Evolutionary conservation across 176 grass and related monocot species (phyloP).

Genomic region (Bonia amplexicaulis): DNA sequence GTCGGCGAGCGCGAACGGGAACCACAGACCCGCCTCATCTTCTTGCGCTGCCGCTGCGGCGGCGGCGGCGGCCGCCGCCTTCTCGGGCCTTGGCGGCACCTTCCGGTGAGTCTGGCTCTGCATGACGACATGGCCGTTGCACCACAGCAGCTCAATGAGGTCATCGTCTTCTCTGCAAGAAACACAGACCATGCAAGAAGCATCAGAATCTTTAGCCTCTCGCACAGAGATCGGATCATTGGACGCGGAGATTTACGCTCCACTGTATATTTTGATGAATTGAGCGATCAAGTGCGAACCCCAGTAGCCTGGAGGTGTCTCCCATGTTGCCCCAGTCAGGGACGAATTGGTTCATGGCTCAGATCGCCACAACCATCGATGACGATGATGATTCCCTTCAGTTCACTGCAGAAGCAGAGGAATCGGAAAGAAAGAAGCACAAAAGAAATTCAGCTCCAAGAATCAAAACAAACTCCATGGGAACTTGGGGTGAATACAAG

Average conservation of each 20-base stretch:
- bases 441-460: background rate
- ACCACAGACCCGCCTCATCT: conserved; percentile 54
- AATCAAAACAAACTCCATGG: background rate
- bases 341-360: conserved; percentile 66
- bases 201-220: background rate
- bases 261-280: background rate
- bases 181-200: background rate
- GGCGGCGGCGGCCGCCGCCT: background rate
- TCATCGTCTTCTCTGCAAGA: conserved; percentile 56
- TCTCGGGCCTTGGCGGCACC: conserved; percentile 37
- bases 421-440: background rate
- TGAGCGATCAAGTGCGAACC: conserved; percentile 22
- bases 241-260: background rate
- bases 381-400: background rate
- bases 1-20: conserved; percentile 67
- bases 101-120: conserved; percentile 67
- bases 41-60: conserved; percentile 22
- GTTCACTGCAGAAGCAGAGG: background rate
- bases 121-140: conserved; percentile 79
- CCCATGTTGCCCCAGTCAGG: conserved; percentile 59
- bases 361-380: conserved; percentile 1
- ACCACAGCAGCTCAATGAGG: conserved; percentile 84
- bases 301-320: conserved; percentile 40
- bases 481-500: background rate
- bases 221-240: background rate